phyloP scores from a whole-genome alignment of 805 yeast species.

The Candida caryicola region DNA sequence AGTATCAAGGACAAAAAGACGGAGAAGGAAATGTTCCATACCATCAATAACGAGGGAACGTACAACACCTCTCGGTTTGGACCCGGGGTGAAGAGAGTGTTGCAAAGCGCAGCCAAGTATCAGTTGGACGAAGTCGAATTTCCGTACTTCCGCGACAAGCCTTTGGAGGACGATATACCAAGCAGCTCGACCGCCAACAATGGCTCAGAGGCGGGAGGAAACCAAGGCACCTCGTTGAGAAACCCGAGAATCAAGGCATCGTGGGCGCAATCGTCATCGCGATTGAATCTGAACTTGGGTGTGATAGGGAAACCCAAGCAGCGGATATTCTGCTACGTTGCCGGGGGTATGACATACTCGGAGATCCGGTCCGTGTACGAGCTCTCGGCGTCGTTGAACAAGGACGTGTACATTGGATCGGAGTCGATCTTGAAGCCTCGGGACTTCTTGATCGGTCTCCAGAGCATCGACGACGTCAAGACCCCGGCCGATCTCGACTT shows the following conservation, averaged over 20 bases:
- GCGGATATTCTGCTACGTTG: conserved; percentile 71
- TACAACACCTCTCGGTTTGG: conserved; percentile 69
- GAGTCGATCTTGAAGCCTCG: conserved; percentile 67
- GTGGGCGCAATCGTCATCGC: conserved; percentile 55
- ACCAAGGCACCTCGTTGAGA: conserved; percentile 46
- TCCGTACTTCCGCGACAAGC: conserved; percentile 76
- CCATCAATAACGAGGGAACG: conserved; percentile 47
- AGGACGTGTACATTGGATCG: conserved; percentile 79
- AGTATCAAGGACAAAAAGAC: conserved; percentile 41
- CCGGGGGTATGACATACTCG: conserved; percentile 87
- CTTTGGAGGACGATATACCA: conserved; percentile 48
- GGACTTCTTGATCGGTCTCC: conserved; percentile 43
- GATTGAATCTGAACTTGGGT: conserved; percentile 4
- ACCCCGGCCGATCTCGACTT: conserved; percentile 44
- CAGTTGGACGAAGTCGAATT: conserved; percentile 56
- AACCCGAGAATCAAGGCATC: conserved; percentile 72
- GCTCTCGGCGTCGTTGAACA: conserved; percentile 56
- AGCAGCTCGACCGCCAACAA: conserved; percentile 6
- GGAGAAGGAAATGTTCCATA: conserved; percentile 54
- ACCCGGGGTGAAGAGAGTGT: conserved; percentile 63
- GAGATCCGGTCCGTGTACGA: conserved; percentile 79
- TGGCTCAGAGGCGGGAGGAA: conserved; percentile 1
- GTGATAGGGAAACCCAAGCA: conserved; percentile 43
- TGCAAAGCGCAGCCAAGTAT: conserved; percentile 50
- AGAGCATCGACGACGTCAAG: conserved; percentile 36